Evolutionary conservation across 345 rosid species (phyloP), one percentile per base, ranked within the genome.

Genomic region (Arabis hirsuta): DNA sequence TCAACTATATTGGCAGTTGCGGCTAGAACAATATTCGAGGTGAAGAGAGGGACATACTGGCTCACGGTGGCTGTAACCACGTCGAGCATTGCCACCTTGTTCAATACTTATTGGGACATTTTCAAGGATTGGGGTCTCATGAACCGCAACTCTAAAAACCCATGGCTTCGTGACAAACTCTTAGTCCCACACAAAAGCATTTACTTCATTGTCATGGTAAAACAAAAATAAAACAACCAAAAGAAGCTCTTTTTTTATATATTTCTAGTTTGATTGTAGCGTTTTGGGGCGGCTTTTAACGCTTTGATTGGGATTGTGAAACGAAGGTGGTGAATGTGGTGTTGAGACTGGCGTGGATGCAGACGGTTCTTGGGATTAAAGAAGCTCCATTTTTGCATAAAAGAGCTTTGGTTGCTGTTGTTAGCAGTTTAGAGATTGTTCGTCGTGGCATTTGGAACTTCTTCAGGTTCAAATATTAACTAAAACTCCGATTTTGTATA

Each of bases 381-480:
- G 78, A 80, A 29, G 77, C 82, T 29, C 86, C 91, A 3, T 82
- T 81, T 77, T 67, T 91, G 65, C 94, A 85, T 34, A 64, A 66
- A 39, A 75, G 72, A 70, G 92, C 88, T 65, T 67, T 91, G 54
- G 73, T 39, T 61, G 88, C 86, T 46, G 72, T 87, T 48, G 66
- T 92, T 74, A 85, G 84, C 3, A 42, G 84, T 77, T 74, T 90
- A 71, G 98, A 92, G 84, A 88, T 92, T 71, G 55, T 92, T 60
- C 88, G 96, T 7, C 87, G 95, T 6, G 96, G 96, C 39, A 84
- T 92, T 39, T 92, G 95, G 90, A 92, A 90, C 76, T 90, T 90
- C 62, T 90, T 92, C 84, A 90, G 98, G 98, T 91, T 74, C 4
- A 4, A 5, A 12, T 43, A 19, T 11, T 43, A 12, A 14, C 14